A percentile compares a stretch with the other conserved stretches of the same genome.
These are phyloP conservation scores for Lasiodiplodia citricola DNA, from an alignment of 2,329 filamentous ascomycete genomes.

Conservation along the genomic window DNA sequence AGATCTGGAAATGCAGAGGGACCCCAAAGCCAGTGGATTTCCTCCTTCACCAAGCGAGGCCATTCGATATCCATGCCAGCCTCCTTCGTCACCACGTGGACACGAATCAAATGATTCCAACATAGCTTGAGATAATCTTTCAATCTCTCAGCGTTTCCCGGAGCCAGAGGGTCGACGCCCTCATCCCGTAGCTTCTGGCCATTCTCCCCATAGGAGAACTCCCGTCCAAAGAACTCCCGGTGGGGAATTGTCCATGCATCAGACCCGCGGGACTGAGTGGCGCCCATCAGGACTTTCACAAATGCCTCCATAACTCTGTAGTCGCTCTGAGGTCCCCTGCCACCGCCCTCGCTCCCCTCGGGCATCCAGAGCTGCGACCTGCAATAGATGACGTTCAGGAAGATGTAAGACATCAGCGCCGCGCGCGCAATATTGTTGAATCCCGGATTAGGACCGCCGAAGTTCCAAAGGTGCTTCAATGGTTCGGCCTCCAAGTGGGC, in stretches of 20 bases:
- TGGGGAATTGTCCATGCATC: neutral
- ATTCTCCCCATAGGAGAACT: neutral
- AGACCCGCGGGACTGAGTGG: neutral
- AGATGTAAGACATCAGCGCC: neutral
- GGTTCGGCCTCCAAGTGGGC: neutral
- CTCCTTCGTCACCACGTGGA: neutral
- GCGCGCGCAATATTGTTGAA: neutral
- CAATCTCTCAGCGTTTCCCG: neutral
- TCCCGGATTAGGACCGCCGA: neutral
- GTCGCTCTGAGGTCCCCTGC: neutral
- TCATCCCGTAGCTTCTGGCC: neutral
- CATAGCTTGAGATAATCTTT: neutral
- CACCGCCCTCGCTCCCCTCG: neutral
- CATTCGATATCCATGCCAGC: neutral
- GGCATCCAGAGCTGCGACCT: neutral
- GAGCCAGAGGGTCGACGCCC: neutral
- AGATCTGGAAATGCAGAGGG: neutral
- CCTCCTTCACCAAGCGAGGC: neutral
- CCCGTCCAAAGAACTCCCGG: neutral
- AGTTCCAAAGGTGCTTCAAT: neutral
- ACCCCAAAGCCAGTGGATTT: neutral
- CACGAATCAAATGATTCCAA: neutral
- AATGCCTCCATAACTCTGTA: neutral
- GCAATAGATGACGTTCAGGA: neutral
- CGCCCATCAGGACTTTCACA: neutral